Evolutionary conservation across 2,329 filamentous ascomycete genomes (phyloP), one percentile per base, ranked within the genome.

Genomic region (Scleromitrula shiraiana): DNA sequence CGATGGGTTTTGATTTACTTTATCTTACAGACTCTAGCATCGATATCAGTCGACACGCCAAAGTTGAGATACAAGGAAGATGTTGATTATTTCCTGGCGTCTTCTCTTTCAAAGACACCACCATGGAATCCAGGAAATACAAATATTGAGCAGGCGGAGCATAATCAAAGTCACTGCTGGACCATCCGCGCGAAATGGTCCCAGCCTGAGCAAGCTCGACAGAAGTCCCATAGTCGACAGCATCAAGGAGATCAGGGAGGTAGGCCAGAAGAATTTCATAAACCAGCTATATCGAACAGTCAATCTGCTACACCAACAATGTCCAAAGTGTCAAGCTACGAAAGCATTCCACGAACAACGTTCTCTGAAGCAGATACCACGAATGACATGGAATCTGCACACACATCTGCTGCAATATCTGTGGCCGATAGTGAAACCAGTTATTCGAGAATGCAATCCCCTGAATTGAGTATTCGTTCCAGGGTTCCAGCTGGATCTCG

Each of bases 1-100:
- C 73, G 79, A 19, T 83, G 79, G 79, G 66, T 80, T 4, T 65
- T 82, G 3, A 70, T 82, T 19, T 82, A 82, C 56, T 75, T 73
- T 3, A 65, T 82, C 9, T 63, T 82, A 14, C 79, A 83, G 62
- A 76, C 74, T 0, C 69, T 82, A 2, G 77, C 77, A 2, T 74
- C 73, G 20, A 68, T 83, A 6, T 74, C 76, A 0, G 77, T 80
- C 1, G 79, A 82, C 50, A 70, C 73, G 1, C 76, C 73, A 9
- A 68, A 70, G 32, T 65, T 78, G 7, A 70, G 71, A 10, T 76
- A 76, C 61, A 68, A 67, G 3, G 71, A 76, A 5, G 68, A 67
- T 7, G 77, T 81, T 2, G 53, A 70, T 15, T 82, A 82, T 57
- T 76, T 81, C 56, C 66, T 82, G 7, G 75, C 70, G 12, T 73